These are phyloP conservation scores for Neurospora intermedia DNA, from an alignment of 495 filamentous ascomycete species.

Conservation along the genomic window DNA sequence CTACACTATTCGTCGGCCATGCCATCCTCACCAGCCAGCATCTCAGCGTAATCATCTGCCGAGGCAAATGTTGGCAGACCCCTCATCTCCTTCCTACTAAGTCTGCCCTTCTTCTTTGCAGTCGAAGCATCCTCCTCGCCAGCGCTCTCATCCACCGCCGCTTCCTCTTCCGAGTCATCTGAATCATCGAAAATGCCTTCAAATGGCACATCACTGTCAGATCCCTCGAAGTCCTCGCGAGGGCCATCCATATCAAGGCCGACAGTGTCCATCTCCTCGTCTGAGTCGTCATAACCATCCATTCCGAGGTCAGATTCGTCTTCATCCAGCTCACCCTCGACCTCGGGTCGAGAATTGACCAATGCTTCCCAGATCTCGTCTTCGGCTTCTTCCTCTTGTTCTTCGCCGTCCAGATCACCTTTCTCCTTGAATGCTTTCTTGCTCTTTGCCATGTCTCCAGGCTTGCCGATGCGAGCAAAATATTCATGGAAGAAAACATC, in stretches of 20 bases:
- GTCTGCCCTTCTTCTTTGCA: constrained; percentile 37
- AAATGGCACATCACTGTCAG: constrained; percentile 32
- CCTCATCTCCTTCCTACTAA: constrained; percentile 75
- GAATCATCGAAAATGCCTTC: constrained; percentile 33
- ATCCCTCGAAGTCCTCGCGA: constrained; percentile 30
- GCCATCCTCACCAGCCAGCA: constrained; percentile 64
- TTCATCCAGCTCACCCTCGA: constrained; percentile 45
- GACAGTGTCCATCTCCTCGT: constrained; percentile 35
- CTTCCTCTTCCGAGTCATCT: constrained; percentile 21
- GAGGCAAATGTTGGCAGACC: constrained; percentile 85
- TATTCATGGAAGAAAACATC: constrained; percentile 98
- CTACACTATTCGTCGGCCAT: constrained; percentile 11
- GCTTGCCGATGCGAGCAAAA: constrained; percentile 71
- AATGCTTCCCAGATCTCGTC: constrained; percentile 92
- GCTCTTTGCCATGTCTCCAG: constrained; percentile 40
- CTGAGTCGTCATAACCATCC: constrained; percentile 33
- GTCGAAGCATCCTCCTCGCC: constrained; percentile 16
- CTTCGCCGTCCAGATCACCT: constrained; percentile 5
- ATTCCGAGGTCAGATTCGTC: constrained; percentile 43
- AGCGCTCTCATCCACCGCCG: constrained; percentile 21
- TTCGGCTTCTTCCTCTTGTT: constrained; percentile 42
- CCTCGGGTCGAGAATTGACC: constrained; percentile 46
- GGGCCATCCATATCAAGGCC: constrained; percentile 14
- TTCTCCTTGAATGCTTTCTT: constrained; percentile 43
- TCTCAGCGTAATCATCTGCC: constrained; percentile 82